These are phyloP conservation scores for Aspergillus tamarii DNA, from an alignment of 2,329 filamentous ascomycete genomes.

Conservation along the genomic window DNA sequence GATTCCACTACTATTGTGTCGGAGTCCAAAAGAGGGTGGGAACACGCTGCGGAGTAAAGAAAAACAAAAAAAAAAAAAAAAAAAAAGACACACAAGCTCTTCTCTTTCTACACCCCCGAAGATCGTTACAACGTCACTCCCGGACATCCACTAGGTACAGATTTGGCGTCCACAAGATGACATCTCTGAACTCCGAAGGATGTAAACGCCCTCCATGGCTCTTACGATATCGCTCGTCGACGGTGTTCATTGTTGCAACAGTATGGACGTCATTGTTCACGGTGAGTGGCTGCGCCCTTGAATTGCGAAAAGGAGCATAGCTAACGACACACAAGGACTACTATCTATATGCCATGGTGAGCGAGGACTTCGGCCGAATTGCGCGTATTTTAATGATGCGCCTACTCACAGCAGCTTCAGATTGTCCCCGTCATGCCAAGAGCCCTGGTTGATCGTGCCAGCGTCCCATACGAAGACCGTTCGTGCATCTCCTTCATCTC, in stretches of 20 bases:
- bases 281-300: constrained; percentile 18
- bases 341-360: constrained; percentile 36
- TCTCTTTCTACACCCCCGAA: constrained; percentile 1
- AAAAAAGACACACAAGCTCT: not conserved
- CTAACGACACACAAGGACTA: constrained; percentile 25
- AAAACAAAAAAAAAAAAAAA: not conserved
- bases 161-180: not conserved
- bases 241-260: constrained; percentile 61
- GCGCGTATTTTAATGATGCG: not conserved
- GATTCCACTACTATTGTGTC: not conserved
- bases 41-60: not conserved
- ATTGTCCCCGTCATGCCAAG: constrained; percentile 37
- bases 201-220: constrained; percentile 27
- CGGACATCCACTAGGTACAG: not conserved
- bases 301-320: not conserved
- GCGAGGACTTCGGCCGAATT: not conserved
- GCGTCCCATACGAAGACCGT: constrained; percentile 30
- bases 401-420: constrained; percentile 15
- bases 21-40: not conserved
- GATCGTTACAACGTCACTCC: constrained; percentile 1
- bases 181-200: not conserved
- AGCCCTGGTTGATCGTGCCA: constrained; percentile 28
- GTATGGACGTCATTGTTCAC: constrained; percentile 47
- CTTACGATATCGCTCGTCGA: constrained; percentile 60
- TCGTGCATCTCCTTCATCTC: constrained; percentile 8